Evolutionary conservation across 129 eudicot genomes (phyloP).

Genomic region (Flaveria bidentis): DNA sequence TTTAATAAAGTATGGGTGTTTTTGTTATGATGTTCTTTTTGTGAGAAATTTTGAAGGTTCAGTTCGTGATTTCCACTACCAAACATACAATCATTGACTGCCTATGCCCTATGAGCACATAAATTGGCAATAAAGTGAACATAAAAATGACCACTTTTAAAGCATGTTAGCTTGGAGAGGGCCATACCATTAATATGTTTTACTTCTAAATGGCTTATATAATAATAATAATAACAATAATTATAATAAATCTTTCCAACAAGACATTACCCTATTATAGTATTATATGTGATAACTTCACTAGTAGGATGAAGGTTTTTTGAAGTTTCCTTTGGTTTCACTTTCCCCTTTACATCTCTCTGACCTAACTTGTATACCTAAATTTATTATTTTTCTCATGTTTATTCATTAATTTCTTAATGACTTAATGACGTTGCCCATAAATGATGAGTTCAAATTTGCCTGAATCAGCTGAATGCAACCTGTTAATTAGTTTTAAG

Average conservation of each 20-base stretch:
- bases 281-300: no score
- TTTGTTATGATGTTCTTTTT: background rate
- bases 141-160: conserved; percentile 24
- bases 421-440: no score
- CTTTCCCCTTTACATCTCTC: background rate
- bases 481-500: no score
- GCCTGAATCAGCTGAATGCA: no score
- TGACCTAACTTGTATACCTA: background rate
- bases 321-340: background rate
- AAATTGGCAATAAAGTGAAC: conserved; percentile 18
- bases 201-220: conserved; percentile 28
- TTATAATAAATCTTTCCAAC: background rate
- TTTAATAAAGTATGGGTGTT: background rate
- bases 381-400: background rate
- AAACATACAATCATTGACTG: conserved; percentile 19
- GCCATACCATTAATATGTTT: conserved; percentile 28
- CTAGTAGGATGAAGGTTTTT: background rate
- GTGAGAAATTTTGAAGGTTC: conserved; percentile 15
- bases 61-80: conserved; percentile 12
- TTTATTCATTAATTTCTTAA: background rate
- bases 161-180: conserved; percentile 38
- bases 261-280: background rate
- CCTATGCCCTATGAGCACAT: background rate
- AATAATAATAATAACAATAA: background rate
- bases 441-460: no score